Evolutionary conservation across 2,329 filamentous ascomycete genomes (phyloP).

Genomic region (Talaromyces sp.): DNA sequence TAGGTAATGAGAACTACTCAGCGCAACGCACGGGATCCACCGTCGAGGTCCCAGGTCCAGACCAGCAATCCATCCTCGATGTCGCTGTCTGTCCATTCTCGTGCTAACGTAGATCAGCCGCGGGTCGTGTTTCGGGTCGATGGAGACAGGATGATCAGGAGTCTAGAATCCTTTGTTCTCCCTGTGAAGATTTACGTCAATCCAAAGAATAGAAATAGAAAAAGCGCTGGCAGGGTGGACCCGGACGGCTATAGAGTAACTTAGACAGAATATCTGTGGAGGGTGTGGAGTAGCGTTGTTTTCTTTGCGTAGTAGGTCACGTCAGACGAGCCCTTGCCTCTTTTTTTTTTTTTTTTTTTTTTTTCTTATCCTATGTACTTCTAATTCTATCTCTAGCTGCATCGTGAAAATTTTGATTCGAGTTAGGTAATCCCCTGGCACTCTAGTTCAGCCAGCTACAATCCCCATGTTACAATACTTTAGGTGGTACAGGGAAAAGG

Average conservation of each 20-base stretch:
- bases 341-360: not conserved
- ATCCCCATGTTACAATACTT: too few species aligned
- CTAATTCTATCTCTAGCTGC: not conserved
- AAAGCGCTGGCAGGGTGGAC: not conserved
- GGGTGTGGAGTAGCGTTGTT: not conserved
- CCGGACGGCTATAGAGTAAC: not conserved
- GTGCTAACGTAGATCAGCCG: constrained; percentile 22
- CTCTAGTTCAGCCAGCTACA: too few species aligned
- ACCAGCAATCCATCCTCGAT: not conserved
- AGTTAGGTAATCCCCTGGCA: too few species aligned
- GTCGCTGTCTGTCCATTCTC: not conserved
- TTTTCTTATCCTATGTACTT: not conserved
- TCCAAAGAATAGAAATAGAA: not conserved
- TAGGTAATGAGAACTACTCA: too few species aligned
- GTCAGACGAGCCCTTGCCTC: not conserved
- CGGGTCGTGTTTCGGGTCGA: constrained; percentile 13
- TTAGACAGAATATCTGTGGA: not conserved
- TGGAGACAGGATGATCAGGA: constrained; percentile 5
- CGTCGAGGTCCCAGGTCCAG: not conserved
- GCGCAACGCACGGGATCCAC: constrained; percentile 1
- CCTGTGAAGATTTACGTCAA: not conserved
- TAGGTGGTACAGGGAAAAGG: too few species aligned
- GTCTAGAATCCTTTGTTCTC: not conserved
- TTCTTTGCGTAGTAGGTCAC: not conserved
- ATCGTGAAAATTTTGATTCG: not conserved